phyloP scores from a whole-genome alignment of 176 grass and related monocot genomes.

The Oryza meyeriana region DNA sequence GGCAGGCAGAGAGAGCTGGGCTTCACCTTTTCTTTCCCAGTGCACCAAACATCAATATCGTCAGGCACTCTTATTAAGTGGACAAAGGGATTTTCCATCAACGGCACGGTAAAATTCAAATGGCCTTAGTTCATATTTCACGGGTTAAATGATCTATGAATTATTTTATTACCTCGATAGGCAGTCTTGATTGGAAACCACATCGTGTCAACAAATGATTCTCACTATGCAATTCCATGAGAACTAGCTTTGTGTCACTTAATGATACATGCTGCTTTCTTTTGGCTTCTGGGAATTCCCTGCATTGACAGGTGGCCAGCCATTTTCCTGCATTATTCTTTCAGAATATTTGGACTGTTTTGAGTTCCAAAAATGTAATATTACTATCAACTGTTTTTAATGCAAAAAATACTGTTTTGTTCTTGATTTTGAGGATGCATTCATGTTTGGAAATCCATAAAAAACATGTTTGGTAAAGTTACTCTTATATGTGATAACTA shows the following conservation, averaged over 20 bases:
- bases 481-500: not conserved
- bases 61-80: conserved; percentile 90
- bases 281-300: not conserved
- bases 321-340: not conserved
- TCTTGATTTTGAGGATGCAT: not conserved
- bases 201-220: not conserved
- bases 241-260: not conserved
- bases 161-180: not conserved
- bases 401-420: not conserved
- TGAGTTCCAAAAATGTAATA: not conserved
- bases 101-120: conserved; percentile 66
- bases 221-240: not conserved
- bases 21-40: conserved; percentile 95
- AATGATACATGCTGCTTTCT: not conserved
- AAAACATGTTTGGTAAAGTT: not conserved
- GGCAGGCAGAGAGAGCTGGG: conserved; percentile 83
- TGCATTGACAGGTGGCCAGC: not conserved
- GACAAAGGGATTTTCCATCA: conserved; percentile 89
- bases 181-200: not conserved
- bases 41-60: conserved; percentile 78
- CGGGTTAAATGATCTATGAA: not conserved
- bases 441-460: not conserved
- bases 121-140: not conserved
- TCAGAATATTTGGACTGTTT: not conserved
- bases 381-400: not conserved